Base-by-base conservation (phyloP, 495 filamentous ascomycete species). In the Talaromyces proteolyticus region DNA sequence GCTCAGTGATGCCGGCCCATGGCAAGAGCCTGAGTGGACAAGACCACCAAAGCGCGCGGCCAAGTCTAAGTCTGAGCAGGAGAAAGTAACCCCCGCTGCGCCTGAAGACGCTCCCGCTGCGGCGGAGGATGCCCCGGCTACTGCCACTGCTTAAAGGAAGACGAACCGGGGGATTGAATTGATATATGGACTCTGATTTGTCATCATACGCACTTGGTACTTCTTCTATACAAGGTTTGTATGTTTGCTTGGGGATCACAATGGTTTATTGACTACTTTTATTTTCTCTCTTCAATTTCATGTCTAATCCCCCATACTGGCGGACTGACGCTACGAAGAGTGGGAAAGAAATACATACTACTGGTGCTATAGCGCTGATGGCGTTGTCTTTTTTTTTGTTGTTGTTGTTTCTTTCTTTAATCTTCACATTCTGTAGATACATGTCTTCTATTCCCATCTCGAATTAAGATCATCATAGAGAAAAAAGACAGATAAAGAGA, bases 1-100 rank as follows among this genome's bases (percentile, higher is more conserved):
- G 64, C 63, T 96, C 51, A 94, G 89, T 65, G 93, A 98, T 58
- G 80, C 79, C 52, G 93, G 93, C 42, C 93, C 93, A 41, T 98
- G 93, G 93, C 80, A 86, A 53, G 93, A 97, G 54, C 53, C 80
- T 18, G 66, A 90, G 66, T 93, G 81, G 80, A 70, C 78, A 17
- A 78, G 71, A 49, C 69, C 84, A 18, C 79, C 87, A 51, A 84
- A 87, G 67, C 92, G 86, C 87, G 81, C 73, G 39, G 62, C 63
- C 50, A 51, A 73, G 26, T 66, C 75, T 60, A 57, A 56, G 19
- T 52, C 57, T 36, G 55, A 64, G 52, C 52, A 56, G 19, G 14
- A 43, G 36, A 53, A 49, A 42, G 37, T 7, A 21, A 17, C 36
- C 18, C 11, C 36, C 5, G 37, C 24, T 39, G 34, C 20, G 22